phyloP scores from a whole-genome alignment of 129 eudicot species.

The Silybum marianum region DNA sequence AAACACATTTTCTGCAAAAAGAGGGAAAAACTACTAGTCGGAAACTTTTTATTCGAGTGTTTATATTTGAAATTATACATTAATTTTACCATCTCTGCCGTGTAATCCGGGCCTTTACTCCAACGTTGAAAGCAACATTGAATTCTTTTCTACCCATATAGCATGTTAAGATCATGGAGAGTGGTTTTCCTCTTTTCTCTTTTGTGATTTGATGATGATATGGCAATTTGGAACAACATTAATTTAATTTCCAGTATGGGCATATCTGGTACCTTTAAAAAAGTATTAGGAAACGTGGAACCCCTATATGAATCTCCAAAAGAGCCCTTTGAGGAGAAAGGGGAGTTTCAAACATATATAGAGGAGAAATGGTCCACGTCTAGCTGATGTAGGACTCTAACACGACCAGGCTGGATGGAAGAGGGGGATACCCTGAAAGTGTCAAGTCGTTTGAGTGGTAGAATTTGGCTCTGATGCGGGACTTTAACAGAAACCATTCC shows the following conservation, averaged over 20 bases:
- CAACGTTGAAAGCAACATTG: conserved; percentile 2
- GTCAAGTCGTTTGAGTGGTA: too few species aligned
- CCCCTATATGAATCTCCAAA: too few species aligned
- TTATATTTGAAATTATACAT: neutral
- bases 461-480: too few species aligned
- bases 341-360: too few species aligned
- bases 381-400: too few species aligned
- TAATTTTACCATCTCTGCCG: neutral
- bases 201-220: neutral
- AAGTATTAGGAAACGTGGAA: too few species aligned
- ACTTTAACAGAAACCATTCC: neutral
- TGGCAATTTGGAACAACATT: conserved; percentile 12
- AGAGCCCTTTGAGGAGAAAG: too few species aligned
- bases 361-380: too few species aligned
- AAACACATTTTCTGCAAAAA: neutral
- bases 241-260: conserved; percentile 17
- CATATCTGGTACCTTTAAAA: neutral
- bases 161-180: conserved; percentile 13
- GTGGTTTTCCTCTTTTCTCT: neutral
- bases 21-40: neutral
- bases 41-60: neutral
- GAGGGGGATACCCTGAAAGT: too few species aligned
- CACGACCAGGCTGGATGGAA: too few species aligned
- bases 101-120: neutral
- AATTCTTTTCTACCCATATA: conserved; percentile 11